Base-by-base conservation (phyloP, 768 basidiomycete genomes). In the Phlebiopsis gigantea region DNA sequence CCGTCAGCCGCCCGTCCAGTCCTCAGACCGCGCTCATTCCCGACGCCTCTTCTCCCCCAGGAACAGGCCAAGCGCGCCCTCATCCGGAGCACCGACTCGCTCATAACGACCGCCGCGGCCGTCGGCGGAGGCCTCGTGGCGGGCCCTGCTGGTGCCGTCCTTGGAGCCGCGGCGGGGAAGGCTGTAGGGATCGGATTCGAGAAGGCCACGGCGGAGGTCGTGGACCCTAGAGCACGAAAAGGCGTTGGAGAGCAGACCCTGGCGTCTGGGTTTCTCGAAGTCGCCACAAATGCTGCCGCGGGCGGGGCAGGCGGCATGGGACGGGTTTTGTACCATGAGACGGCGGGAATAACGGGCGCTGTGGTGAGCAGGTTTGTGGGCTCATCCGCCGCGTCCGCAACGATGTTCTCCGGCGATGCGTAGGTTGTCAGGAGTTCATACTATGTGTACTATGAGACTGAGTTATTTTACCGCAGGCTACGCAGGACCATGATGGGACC, bases 111-210 rank as follows among this genome's bases (percentile, higher is more conserved):
- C 47, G 47, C 47, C 10, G 47, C 26, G n/a, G 47, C 47, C 1
- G 47, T 48, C 14, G 47, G 47, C 47, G 47, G 47, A n/a, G 47
- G 47, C 5, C 47, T 48, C 28, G 47, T 48, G 26, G 47, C 47
- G 26, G 47, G 47, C 14, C 47, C 47, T n/a, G 47, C 47, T 8
- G 47, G 47, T 29, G 47, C 47, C 25, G 47, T 48, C 17, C 29
- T 48, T 4, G 47, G 47, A 2, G 47, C 47, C 28, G 47, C 47
- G 4, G 47, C 47, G 29, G 47, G 47, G 14, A 48, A 48, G 28
- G 47, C 21, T 1, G 47, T 48, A n/a, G 47, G 47, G 28, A 48
- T 48, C 28, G 47, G 47, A n/a, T 48, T 48, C 28, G 47, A 48
- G 47, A 48, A 48, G 47, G 47, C 28, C 10, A 30, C 47, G 26